Percentiles rank a stretch among this genome's conserved stretches.
These are phyloP conservation scores for Zygoascus meyerae DNA, from an alignment of 1,139 yeast species.

Conservation along the genomic window DNA sequence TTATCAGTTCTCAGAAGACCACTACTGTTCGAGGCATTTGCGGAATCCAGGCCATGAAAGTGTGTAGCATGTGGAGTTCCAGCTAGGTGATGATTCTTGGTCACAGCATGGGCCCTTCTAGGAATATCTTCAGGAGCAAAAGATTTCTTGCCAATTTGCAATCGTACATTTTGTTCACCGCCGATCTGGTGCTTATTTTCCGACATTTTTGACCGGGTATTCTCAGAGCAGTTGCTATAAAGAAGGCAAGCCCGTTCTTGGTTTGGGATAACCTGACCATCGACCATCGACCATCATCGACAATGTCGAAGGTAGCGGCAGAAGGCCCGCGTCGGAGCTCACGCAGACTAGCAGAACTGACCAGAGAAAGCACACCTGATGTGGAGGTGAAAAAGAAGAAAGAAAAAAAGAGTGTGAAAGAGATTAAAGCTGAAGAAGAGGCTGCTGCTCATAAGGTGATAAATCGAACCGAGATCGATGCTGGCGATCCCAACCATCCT, in stretches of 20 bases:
- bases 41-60: too few relatives aligned
- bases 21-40: too few relatives aligned
- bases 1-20: constrained; percentile 2
- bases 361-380: not conserved
- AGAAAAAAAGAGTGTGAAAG: not conserved
- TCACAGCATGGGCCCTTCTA: too few relatives aligned
- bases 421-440: not conserved
- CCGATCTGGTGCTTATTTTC: too few relatives aligned
- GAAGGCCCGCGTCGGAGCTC: constrained; percentile 3
- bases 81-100: too few relatives aligned
- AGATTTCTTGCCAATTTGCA: too few relatives aligned
- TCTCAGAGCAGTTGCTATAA: too few relatives aligned
- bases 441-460: constrained; percentile 3
- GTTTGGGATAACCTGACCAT: not conserved
- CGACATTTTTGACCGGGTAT: too few relatives aligned
- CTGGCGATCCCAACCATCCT: not conserved
- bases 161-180: too few relatives aligned
- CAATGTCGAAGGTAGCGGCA: not conserved
- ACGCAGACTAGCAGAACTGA: constrained; percentile 6
- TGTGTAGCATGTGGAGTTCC: too few relatives aligned
- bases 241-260: too few relatives aligned
- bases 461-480: not conserved
- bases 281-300: not conserved
- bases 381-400: not conserved
- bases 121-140: too few relatives aligned